Evolutionary conservation across 139 green algal genomes (phyloP).

Genomic region (Gonium pectorale): DNA sequence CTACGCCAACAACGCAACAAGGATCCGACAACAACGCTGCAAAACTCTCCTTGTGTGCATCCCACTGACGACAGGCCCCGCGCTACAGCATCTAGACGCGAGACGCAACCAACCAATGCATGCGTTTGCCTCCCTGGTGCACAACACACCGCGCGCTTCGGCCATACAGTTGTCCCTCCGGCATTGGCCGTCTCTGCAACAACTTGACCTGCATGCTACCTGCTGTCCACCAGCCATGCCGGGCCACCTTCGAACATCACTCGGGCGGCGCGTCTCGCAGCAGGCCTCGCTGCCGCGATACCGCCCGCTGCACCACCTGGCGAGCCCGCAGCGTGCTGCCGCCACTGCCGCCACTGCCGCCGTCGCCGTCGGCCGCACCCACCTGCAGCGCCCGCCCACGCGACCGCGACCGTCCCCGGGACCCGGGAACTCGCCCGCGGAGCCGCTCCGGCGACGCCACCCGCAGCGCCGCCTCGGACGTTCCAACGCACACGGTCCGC

Average conservation of each 20-base stretch:
- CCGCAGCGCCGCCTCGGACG: not conserved
- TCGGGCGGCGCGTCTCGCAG: not conserved
- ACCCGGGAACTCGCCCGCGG: not conserved
- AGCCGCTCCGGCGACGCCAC: conserved; percentile 3
- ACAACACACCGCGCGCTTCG: no score
- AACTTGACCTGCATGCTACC: no score
- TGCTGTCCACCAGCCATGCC: no score
- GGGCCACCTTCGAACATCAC: not conserved
- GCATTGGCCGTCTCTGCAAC: no score
- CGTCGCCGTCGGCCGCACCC: not conserved
- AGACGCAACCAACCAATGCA: no score
- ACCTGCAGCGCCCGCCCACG: not conserved
- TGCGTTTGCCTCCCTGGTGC: no score
- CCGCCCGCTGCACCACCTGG: conserved; percentile 29
- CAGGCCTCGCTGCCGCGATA: conserved; percentile 9
- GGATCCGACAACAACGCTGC: no score
- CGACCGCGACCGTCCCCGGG: not conserved
- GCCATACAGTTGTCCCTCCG: no score
- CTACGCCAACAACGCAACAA: no score
- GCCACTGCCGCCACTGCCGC: not conserved
- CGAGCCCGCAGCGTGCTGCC: not conserved
- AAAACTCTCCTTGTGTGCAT: no score
- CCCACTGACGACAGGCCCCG: no score
- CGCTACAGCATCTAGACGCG: no score
- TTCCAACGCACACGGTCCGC: conserved; percentile 27